Evolutionary conservation across 495 filamentous ascomycete genomes (phyloP).

Genomic region (Xylaria nigripes): DNA sequence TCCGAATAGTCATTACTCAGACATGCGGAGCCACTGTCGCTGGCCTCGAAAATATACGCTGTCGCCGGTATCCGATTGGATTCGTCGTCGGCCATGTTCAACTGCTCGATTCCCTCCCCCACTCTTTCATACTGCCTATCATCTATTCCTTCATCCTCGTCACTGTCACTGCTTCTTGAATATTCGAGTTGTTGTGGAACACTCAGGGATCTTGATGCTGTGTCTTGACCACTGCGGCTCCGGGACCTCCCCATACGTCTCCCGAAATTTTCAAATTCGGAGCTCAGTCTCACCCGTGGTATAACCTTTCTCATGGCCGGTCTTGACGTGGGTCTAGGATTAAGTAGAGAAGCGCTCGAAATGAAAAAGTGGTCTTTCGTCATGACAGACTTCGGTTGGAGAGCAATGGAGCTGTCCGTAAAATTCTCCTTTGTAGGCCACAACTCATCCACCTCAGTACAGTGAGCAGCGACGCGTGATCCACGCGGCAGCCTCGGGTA

Average conservation of each 20-base stretch:
- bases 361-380: neutral
- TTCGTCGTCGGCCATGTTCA: neutral
- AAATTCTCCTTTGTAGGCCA: conserved; percentile 25
- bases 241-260: neutral
- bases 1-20: neutral
- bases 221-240: neutral
- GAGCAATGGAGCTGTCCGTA: conserved; percentile 11
- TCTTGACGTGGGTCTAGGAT: neutral
- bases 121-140: neutral
- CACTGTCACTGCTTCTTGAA: neutral
- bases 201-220: neutral
- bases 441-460: conserved; percentile 7
- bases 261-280: conserved; percentile 22
- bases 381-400: neutral
- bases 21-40: neutral
- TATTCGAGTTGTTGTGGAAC: neutral
- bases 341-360: neutral
- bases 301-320: neutral
- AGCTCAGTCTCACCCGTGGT: conserved; percentile 13
- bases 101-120: neutral
- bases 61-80: neutral
- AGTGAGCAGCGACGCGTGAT: neutral
- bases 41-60: neutral
- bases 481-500: neutral
- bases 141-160: neutral